Base-by-base conservation (phyloP, 192 early-diverging fungal genomes). In the Spizellomyces sp. region DNA sequence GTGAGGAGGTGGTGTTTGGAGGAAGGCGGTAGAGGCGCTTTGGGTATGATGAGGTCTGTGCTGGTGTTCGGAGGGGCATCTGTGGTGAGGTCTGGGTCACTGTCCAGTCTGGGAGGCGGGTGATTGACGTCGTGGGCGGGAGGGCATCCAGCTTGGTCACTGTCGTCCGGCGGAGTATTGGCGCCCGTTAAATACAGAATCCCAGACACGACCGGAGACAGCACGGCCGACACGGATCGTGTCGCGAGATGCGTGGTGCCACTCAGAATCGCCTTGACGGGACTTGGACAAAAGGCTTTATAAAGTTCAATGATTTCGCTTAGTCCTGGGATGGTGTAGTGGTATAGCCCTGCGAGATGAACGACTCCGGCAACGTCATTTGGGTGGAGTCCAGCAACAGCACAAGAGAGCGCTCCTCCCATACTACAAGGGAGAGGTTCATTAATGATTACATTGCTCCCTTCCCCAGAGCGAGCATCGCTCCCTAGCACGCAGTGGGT, bases 401-500 rank as follows among this genome's bases (percentile, higher is more conserved):
- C 82, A 54, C 79, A 83, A 4, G 77, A 81, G 15, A 83, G 65
- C 21, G 82, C 82, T 41, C 77, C 82, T n/a, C 82, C 82, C 79
- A 83, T 80, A 48, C 72, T 70, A 45, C 17, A 12, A 19, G 2
- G 50, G 14, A 54, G 1, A 54, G 4, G 27, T 36, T 36, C 50
- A 54, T 54, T 54, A 54, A 19, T 2, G 17, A 2, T 54, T 54
- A 9, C 50, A 54, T n/a, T n/a, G n/a, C n/a, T n/a, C n/a, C n/a
- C n/a, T n/a, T n/a, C n/a, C 27, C 27, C 27, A 36, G 50, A 54
- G 50, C 4, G 27, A 3, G 1, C 27, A 36, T 3, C 27, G 27
- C 27, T 36, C 27, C 27, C 27, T 36, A 36, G 3, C 50, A 54
- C 17, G 4, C 50, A 54, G 17, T 54, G 17, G 12, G 50, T 54